Evolutionary conservation across 179 eudicot species (phyloP).

Genomic region (Patellifolia procumbens): DNA sequence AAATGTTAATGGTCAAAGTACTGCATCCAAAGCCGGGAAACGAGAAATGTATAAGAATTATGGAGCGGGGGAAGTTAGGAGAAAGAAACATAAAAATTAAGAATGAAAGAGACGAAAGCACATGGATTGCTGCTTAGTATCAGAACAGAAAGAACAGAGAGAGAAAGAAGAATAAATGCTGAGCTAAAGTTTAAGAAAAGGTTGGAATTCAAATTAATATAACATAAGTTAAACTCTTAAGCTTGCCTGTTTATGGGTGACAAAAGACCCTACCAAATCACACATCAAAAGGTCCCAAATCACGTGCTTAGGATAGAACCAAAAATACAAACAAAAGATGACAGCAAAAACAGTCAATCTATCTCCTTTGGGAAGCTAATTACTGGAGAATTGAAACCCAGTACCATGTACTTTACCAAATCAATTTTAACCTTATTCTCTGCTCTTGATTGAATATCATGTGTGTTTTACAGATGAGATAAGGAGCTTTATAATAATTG

Average conservation of each 20-base stretch:
- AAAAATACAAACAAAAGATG: constrained; percentile 23
- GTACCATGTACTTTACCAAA: constrained; percentile 32
- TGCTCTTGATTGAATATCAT: constrained; percentile 30
- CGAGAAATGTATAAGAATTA: no score
- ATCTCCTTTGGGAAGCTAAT: constrained; percentile 28
- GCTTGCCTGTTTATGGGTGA: constrained; percentile 54
- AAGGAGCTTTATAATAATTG: neutral
- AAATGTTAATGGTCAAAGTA: no score
- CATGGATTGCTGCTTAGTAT: constrained; percentile 40
- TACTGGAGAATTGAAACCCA: constrained; percentile 18
- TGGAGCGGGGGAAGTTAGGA: no score
- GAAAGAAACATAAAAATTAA: constrained; percentile 37
- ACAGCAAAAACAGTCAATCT: constrained; percentile 35
- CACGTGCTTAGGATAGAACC: constrained; percentile 46
- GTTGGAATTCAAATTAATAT: constrained; percentile 10
- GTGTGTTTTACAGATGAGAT: constrained; percentile 23
- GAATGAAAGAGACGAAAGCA: constrained; percentile 34
- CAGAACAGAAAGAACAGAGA: constrained; percentile 22
- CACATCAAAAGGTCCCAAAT: constrained; percentile 33
- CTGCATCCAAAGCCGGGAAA: neutral
- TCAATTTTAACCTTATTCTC: constrained; percentile 33
- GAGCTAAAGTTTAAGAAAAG: constrained; percentile 34
- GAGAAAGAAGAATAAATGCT: constrained; percentile 27
- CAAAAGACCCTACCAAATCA: constrained; percentile 38
- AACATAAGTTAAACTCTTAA: constrained; percentile 32